Evolutionary conservation across 169 alveolate species (phyloP), one percentile per base, ranked within the genome.

Genomic region (Plasmodium adleri): DNA sequence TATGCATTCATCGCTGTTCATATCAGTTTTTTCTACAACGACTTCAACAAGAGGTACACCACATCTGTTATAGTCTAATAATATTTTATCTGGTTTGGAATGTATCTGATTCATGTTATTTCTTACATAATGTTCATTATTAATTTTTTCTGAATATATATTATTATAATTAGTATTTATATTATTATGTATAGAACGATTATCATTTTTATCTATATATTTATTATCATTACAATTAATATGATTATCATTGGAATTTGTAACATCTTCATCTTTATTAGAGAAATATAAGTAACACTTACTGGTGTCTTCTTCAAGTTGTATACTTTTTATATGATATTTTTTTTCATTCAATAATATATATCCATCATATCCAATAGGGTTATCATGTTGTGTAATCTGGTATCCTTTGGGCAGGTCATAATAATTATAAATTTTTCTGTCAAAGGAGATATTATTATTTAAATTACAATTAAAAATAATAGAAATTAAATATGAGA

Each of bases 391-490:
- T 70, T 92, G 95, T 22, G 96, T 92, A 56, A 94, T 63, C 60
- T 94, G 96, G 73, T 92, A 94, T 3, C 95, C 94, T 90, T 94
- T 94, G 0, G 96, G 96, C n/a, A 94, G 73, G 56, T 94, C 96
- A 74, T 88, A 85, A 90, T 94, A 94, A 47, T 92, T 91, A 72
- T 94, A 94, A 50, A 92, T 90, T 88, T 94, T 94, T 72, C 96
- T 73, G 12, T 92, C 95, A 52, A 94, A 94, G 6, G 93, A 58
- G 3, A 92, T 63, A 62, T 50, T 13, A 20, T 52, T 71, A 59
- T 74, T 78, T 39, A 91, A 60, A 1, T 22, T 87, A 80, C 96
- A 94, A 63, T 91, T 72, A 45, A 92, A 72, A 15, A 78, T 86
- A 22, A 91, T 88, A 47, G 92, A 70, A 22, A 92, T 94, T 47